Conservation (phyloP, 768 basidiomycete genomes). For the Tylopilus cervinicoccineus region DNA sequence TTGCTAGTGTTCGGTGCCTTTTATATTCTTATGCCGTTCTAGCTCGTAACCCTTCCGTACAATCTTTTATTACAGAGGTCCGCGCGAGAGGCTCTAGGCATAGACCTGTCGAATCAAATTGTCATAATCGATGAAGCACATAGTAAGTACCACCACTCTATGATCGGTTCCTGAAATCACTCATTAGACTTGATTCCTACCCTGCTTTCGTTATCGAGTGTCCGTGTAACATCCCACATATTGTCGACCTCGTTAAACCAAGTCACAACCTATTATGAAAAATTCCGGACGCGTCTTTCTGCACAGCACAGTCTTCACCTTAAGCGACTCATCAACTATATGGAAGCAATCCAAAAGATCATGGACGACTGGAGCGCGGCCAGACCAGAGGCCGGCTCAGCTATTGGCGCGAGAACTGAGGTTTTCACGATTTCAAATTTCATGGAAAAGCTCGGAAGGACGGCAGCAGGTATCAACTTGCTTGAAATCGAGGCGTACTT, state of each 20-base stretch:
- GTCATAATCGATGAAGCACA: constrained; percentile 96
- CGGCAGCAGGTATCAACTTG: constrained; percentile 73
- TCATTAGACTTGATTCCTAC: constrained; percentile 80
- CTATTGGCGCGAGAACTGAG: constrained; percentile 36
- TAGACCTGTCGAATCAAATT: constrained; percentile 79
- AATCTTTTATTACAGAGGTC: constrained; percentile 82
- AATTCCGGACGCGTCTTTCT: constrained; percentile 75
- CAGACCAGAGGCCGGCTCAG: constrained; percentile 14
- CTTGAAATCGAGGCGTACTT: constrained; percentile 81
- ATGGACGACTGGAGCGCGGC: constrained; percentile 46
- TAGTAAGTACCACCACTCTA: constrained; percentile 51
- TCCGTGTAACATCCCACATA: constrained; percentile 52
- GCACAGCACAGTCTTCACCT: constrained; percentile 72
- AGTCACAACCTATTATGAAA: constrained; percentile 69
- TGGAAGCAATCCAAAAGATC: constrained; percentile 65
- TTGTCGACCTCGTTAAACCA: constrained; percentile 67
- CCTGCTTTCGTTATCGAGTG: constrained; percentile 80
- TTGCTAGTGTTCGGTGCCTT: not conserved
- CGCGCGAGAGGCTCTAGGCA: constrained; percentile 83
- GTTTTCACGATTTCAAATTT: constrained; percentile 70
- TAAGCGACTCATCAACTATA: constrained; percentile 69
- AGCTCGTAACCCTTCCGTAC: constrained; percentile 93
- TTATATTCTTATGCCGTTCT: not conserved
- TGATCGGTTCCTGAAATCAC: constrained; percentile 1
- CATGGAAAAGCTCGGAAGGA: constrained; percentile 60